Base-by-base conservation (phyloP, 2,329 filamentous ascomycete species). In the Zopfia rhizophila region DNA sequence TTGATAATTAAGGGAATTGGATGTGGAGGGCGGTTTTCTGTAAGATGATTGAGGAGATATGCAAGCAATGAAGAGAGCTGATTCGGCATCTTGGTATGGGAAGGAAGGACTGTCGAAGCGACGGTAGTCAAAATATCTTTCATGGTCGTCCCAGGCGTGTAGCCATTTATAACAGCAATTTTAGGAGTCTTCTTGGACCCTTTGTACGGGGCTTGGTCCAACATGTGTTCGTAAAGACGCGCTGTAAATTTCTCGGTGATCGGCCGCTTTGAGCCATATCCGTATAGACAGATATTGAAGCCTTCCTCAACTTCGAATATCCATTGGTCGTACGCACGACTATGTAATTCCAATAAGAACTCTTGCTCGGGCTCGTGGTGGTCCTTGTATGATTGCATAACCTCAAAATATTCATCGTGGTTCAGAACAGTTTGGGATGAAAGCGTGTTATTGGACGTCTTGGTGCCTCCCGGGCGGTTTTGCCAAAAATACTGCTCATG, bases 401-500 rank as follows among this genome's bases (percentile, higher is more conserved):
- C 74, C 31, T 83, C 79, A 60, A 96, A 96, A 72, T 94, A 99
- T 66, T 97, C 91, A 45, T 97, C 92, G 63, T 97, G 92, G 1
- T 89, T 91, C 45, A 97, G 84, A 8, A 96, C 78, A 3, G 84
- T 78, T 23, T 95, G 77, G 4, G 87, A 85, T 1, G 87, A 81
- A 4, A 97, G 78, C 0, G 85, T 96, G 56, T 94, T 94, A 66
- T 90, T 88, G 1, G 92, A 97, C 0, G 93, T 96, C 72, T 92
- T 92, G 31, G 84, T 79, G 3, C 85, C 82, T 2, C 90, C 91
- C 0, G 90, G 86, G 35, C 90, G 87, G 67, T 96, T 97, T 65
- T 97, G 90, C 65, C 88, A 90, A 70, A 99, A 97, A 75, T 95
- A 99, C 56, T 89, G 83, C 70, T 97, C 94, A 65, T 97, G 90